Percentiles rank a stretch among this genome's conserved stretches.
Conservation (phyloP, 305 asterid genomes). For the Fraxinus floribunda region DNA sequence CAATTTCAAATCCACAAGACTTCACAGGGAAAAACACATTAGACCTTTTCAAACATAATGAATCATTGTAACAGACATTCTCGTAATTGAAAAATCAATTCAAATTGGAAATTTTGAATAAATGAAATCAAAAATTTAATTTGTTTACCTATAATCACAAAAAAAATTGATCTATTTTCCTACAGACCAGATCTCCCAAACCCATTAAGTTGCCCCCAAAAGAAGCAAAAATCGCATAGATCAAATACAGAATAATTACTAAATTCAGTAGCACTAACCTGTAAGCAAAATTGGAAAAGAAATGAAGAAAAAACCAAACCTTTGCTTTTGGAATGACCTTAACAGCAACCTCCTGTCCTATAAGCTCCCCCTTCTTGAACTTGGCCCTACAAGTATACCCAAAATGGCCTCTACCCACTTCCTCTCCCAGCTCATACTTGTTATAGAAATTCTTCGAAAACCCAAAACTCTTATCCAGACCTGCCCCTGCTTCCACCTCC, state of each 20-base stretch:
- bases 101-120: background rate
- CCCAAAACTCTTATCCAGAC: constrained; percentile 72
- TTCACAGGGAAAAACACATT: background rate
- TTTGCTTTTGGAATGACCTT: constrained; percentile 81
- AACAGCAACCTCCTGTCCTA: constrained; percentile 74
- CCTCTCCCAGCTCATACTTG: constrained; percentile 75
- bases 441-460: constrained; percentile 63
- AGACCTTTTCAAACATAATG: background rate
- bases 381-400: constrained; percentile 79
- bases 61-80: background rate
- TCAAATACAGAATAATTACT: constrained; percentile 3
- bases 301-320: constrained; percentile 34
- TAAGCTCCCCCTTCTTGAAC: constrained; percentile 69
- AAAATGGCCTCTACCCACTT: constrained; percentile 87
- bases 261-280: constrained; percentile 2
- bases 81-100: background rate
- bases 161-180: background rate
- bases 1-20: background rate
- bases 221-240: constrained; percentile 2
- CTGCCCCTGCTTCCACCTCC: constrained; percentile 40
- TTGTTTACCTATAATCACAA: background rate
- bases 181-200: constrained; percentile 28
- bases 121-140: constrained; percentile 6
- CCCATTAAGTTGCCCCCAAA: background rate
- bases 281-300: background rate